Evolutionary conservation across 2,329 filamentous ascomycete genomes (phyloP), one percentile per base, ranked within the genome.

Genomic region (Magnaporthales sp.): DNA sequence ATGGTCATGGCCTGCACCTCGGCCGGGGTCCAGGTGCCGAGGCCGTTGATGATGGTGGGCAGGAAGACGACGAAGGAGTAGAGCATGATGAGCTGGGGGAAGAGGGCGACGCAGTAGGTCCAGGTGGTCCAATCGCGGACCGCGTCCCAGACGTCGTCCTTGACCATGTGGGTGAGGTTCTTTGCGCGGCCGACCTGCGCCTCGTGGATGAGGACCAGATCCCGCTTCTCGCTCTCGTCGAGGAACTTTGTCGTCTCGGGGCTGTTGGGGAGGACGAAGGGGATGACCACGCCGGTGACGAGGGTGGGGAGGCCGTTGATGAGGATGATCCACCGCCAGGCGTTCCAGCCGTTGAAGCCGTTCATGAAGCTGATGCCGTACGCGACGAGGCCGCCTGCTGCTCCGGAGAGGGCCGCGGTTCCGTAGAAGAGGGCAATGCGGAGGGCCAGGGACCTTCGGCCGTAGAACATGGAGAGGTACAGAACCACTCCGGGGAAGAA

Each of bases 381-480:
- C 8, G 87, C 87, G 7, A 89, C 78, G 0, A 90, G 79, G 6
- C 85, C 80, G 75, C 68, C 67, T 3, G 63, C 66, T 8, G 86
- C 86, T 2, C 87, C 86, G 0, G 86, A 88, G 5, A 90, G 75
- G 1, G 86, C 88, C 0, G 87, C 86, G 1, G 87, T 86, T 0
- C 86, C 89, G 73, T 89, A 91, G 71, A 91, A 90, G 6, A 90
- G 77, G 31, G 87, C 88, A 64, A 91, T 88, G 4, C 88, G 80
- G 51, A 89, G 74, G 0, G 86, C 85, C 68, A 89, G 77, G 69
- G 89, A 86, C 1, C 81, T 78, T 24, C 86, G 79, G 22, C 80
- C 83, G 71, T 90, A 88, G 69, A 90, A 83, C 7, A 81, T 80
- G 0, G 86, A 88, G 13, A 91, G 80, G 71, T 91, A 91, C 1